Evolutionary conservation across 116 monocot species (phyloP).

Genomic region (Phalaenopsis hybrid): DNA sequence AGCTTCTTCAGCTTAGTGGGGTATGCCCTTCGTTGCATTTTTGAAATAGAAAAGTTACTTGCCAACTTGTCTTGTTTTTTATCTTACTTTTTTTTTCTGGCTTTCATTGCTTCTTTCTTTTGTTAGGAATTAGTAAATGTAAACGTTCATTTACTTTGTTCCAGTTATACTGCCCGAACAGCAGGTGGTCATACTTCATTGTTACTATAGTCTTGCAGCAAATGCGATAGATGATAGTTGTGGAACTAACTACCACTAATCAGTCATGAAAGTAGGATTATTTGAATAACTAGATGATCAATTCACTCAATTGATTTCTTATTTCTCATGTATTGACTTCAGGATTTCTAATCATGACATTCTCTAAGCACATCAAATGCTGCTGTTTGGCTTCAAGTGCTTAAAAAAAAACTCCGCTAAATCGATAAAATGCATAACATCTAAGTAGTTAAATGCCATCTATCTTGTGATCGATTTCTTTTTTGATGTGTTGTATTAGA

Average conservation of each 20-base stretch:
- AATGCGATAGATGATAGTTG: background rate
- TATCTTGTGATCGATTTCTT: no score
- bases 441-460: no score
- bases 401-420: no score
- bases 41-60: background rate
- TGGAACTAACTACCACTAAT: background rate
- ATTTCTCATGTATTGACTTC: background rate
- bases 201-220: background rate
- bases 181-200: background rate
- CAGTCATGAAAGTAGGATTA: background rate
- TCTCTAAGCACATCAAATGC: no score
- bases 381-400: no score
- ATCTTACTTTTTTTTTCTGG: background rate
- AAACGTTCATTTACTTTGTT: background rate
- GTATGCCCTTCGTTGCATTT: constrained; percentile 33
- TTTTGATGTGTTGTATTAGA: no score
- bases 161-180: background rate
- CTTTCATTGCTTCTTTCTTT: background rate
- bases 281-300: background rate
- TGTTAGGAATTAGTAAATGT: background rate
- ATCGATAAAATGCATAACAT: no score
- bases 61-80: background rate
- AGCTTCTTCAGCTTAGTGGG: constrained; percentile 97
- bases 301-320: background rate
- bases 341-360: background rate